phyloP scores from a whole-genome alignment of 2,329 filamentous ascomycete species.

The Pseudogymnoascus sp. region DNA sequence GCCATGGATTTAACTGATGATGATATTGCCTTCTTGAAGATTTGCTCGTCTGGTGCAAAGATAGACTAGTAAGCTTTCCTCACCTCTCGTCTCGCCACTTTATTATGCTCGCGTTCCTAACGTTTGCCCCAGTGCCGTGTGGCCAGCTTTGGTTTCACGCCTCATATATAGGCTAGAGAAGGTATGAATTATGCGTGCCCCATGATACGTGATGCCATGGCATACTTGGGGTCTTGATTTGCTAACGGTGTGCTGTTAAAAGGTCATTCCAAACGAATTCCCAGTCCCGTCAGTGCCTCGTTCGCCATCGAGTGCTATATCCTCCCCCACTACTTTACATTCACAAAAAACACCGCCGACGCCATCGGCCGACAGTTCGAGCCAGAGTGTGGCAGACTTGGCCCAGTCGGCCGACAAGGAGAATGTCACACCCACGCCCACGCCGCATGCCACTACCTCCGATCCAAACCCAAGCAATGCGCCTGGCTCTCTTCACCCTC shows the following conservation, averaged over 20 bases:
- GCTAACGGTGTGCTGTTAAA: neutral
- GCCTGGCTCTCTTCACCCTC: slow-evolving; percentile 50
- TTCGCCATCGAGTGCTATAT: slow-evolving; percentile 42
- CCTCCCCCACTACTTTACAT: slow-evolving; percentile 60
- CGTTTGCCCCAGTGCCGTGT: slow-evolving; percentile 29
- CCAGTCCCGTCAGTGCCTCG: slow-evolving; percentile 49
- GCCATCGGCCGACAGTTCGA: slow-evolving; percentile 32
- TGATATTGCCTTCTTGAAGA: slow-evolving; percentile 35
- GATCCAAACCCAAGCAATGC: neutral
- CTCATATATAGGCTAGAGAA: slow-evolving; percentile 33
- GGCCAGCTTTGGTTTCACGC: slow-evolving; percentile 33
- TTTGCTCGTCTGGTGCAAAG: slow-evolving; percentile 42
- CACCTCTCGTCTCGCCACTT: neutral
- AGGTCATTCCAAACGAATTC: slow-evolving; percentile 74
- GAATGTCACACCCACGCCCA: slow-evolving; percentile 45
- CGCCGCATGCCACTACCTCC: slow-evolving; percentile 29
- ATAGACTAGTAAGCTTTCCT: slow-evolving; percentile 47
- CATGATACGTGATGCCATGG: neutral
- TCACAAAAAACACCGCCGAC: slow-evolving; percentile 53
- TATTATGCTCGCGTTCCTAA: slow-evolving; percentile 10
- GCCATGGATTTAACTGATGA: slow-evolving; percentile 10
- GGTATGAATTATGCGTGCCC: slow-evolving; percentile 15
- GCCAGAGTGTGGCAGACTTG: slow-evolving; percentile 16
- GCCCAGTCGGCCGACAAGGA: slow-evolving; percentile 59
- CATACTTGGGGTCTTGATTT: neutral